Base-by-base conservation (phyloP, 148 eudicot species). In the Cornus controversa region DNA sequence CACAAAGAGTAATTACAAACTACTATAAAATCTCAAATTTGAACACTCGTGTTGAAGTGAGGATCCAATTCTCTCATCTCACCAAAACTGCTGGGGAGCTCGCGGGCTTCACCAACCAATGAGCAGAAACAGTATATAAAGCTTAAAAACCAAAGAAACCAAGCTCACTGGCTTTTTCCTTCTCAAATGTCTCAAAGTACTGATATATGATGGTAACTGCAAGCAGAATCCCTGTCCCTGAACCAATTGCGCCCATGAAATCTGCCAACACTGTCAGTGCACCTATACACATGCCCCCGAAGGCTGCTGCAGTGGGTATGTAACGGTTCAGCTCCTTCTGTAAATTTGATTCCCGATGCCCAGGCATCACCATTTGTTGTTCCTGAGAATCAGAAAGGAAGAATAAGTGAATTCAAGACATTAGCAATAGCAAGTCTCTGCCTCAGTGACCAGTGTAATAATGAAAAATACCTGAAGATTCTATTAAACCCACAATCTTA, bases 351-450 rank as follows among this genome's bases (percentile, higher is more conserved):
- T 93, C 97, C 18, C 95, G 81, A 68, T 91, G 95, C 3, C 95
- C 94, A 1, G 94, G 97, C 94, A 91, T 91, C 24, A 93, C 97
- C 97, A 93, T 93, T 74, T 92, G 94, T 93, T 93, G 94, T 71
- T 93, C 97, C 97, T 92, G 62, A 63, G 4, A 50, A 50, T 11
- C 20, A 15, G 2, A 16, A 13, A 50, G 18, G 9, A 40, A 50
- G 50, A 45, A 45, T 45, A 45, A 50, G 20, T 11, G 20, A 50
- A 11, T 50, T 3, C 18, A 2, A 16, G 57, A 50, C 20, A 16
- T 11, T 11, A 50, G 57, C 1, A 50, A 11, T 15, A 50, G 57
- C 45, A 50, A 50, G 57, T 50, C 53, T n/a, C 20, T 50, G 20
- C 15, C 57, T 50, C 15, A 50, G 18, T 11, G 20, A 50, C 4